phyloP scores from a whole-genome alignment of 2,329 filamentous ascomycete species.

The Aspergillus chevalieri region DNA sequence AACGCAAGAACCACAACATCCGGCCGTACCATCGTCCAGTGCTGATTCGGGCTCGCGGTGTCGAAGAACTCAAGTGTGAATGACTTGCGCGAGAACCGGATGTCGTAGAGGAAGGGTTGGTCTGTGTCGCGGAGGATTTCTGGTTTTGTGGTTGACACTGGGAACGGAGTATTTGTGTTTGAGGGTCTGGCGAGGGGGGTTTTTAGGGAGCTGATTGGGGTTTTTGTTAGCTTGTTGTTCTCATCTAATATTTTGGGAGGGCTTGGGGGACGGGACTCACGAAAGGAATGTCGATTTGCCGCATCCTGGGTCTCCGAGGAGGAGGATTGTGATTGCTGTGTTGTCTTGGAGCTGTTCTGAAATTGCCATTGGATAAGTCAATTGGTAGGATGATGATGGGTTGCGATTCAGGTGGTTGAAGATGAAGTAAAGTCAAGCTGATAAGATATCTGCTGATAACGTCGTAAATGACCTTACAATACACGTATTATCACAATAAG shows the following conservation, averaged over 20 bases:
- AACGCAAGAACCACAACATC: conserved; percentile 54
- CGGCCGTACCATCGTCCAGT: conserved; percentile 50
- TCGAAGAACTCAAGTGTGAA: conserved; percentile 54
- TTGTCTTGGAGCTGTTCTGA: conserved; percentile 1
- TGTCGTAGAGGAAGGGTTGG: conserved; percentile 55
- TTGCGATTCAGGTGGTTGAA: too few species aligned
- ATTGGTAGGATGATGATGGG: neutral
- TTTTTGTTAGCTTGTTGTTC: conserved; percentile 1
- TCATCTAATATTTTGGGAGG: neutral
- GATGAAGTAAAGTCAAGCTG: too few species aligned
- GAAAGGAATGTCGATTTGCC: conserved; percentile 60
- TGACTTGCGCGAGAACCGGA: conserved; percentile 50
- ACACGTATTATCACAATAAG: conserved; percentile 4
- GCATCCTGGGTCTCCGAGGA: conserved; percentile 54
- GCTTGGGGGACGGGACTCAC: conserved; percentile 37
- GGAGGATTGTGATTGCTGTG: conserved; percentile 40
- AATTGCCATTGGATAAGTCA: conserved; percentile 6
- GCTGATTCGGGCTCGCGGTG: conserved; percentile 50
- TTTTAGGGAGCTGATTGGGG: conserved; percentile 12
- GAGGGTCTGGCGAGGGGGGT: conserved; percentile 10
- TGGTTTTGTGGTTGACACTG: conserved; percentile 21
- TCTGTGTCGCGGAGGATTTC: conserved; percentile 48
- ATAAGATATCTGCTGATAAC: neutral
- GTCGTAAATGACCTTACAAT: conserved; percentile 5
- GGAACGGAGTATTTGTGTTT: conserved; percentile 15